Conservation (phyloP, 192 early-diverging fungal species). For the Coemansia umbellata region DNA sequence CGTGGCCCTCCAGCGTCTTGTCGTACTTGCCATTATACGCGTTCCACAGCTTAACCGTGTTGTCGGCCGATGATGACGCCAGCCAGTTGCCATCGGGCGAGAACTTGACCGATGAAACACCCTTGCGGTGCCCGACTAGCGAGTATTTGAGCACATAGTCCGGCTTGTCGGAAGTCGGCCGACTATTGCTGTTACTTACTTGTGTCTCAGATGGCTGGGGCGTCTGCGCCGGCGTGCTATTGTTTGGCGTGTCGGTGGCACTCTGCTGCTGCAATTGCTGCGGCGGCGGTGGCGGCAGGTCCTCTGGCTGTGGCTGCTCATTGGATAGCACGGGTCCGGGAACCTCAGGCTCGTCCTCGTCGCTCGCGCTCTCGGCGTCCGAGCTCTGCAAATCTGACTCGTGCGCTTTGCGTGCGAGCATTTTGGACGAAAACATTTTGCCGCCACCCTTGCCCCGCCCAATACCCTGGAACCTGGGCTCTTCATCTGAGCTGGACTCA, state of each 20-base stretch:
- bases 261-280: slow-evolving; percentile 12
- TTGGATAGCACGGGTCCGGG: not conserved
- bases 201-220: slow-evolving; percentile 2
- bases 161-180: slow-evolving; percentile 51
- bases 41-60: slow-evolving; percentile 93
- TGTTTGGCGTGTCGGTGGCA: slow-evolving; percentile 3
- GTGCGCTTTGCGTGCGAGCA: slow-evolving; percentile 43
- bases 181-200: slow-evolving; percentile 10
- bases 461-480: not conserved
- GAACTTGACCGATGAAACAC: slow-evolving; percentile 93
- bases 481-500: slow-evolving; percentile 6
- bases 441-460: slow-evolving; percentile 49
- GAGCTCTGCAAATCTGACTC: slow-evolving; percentile 2
- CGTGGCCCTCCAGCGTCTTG: slow-evolving; percentile 84
- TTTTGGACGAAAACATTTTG: slow-evolving; percentile 51
- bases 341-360: not conserved
- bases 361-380: slow-evolving; percentile 1
- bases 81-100: slow-evolving; percentile 98
- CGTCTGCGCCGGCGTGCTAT: slow-evolving; percentile 2
- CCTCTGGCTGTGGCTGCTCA: slow-evolving; percentile 1
- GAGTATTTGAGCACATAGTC: slow-evolving; percentile 85
- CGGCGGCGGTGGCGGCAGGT: not conserved
- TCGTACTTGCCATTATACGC: slow-evolving; percentile 80
- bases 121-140: slow-evolving; percentile 91
- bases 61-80: slow-evolving; percentile 85